A percentile compares a stretch with the other conserved stretches of the same genome.
phyloP scores from a whole-genome alignment of 176 grass and related monocot genomes.

The maize (Zea mays) region Zm-B73-REFERENCE-NAM-5.0 NC_050096.1:285341001-285341500 shows the following conservation, averaged over 20 bases:
- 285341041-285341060: not conserved
- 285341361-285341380: slow-evolving; percentile 45
- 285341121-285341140: not conserved
- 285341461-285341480: too few species aligned
- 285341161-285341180: slow-evolving; percentile 96
- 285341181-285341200: slow-evolving; percentile 84
- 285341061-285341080: not conserved
- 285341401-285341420: too few species aligned
- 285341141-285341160: slow-evolving; percentile 47
- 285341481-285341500: too few species aligned
- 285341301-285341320: slow-evolving; percentile 64
- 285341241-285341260: slow-evolving; percentile 17
- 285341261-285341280: slow-evolving; percentile 32
- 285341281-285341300: slow-evolving; percentile 58
- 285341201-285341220: slow-evolving; percentile 57
- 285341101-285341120: too few species aligned
- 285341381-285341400: slow-evolving; percentile 59
- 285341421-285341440: too few species aligned
- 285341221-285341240: slow-evolving; percentile 47
- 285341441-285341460: too few species aligned
- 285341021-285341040: slow-evolving; percentile 4
- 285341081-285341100: not conserved
- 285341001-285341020: slow-evolving; percentile 73
- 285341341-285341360: slow-evolving; percentile 55
- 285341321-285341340: slow-evolving; percentile 51